These are phyloP conservation scores for Phyllachora maydis DNA, from an alignment of 2,329 filamentous ascomycete species.

Conservation along the genomic window DNA sequence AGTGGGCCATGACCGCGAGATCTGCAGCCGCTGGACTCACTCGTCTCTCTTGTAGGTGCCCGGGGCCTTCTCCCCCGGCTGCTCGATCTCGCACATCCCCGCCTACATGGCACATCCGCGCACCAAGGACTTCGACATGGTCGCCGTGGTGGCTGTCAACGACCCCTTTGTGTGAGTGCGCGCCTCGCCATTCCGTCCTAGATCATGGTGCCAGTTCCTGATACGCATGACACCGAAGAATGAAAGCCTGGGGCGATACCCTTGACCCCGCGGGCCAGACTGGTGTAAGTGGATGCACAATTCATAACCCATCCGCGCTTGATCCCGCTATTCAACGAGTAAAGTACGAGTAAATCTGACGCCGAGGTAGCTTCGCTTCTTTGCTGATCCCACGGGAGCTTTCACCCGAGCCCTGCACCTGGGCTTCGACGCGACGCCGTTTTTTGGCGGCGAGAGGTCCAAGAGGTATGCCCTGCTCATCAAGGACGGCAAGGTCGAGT, in stretches of 20 bases:
- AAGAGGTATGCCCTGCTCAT: conserved; percentile 77
- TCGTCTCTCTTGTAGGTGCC: no score
- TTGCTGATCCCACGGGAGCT: conserved; percentile 58
- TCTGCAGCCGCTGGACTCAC: no score
- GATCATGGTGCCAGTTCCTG: not conserved
- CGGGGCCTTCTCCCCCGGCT: conserved; percentile 46
- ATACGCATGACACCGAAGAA: conserved; percentile 24
- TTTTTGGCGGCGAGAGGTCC: conserved; percentile 67
- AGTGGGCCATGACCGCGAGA: no score
- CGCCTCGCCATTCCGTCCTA: no score
- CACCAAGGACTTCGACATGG: conserved; percentile 59
- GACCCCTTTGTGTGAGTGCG: conserved; percentile 72
- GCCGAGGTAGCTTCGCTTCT: conserved; percentile 55
- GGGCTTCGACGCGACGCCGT: conserved; percentile 54
- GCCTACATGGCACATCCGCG: conserved; percentile 67
- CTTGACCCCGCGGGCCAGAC: conserved; percentile 58
- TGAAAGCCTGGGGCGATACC: conserved; percentile 70
- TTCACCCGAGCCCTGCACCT: conserved; percentile 76
- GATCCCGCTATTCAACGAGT: not conserved
- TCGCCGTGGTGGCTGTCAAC: conserved; percentile 85
- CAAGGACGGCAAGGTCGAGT: conserved; percentile 68
- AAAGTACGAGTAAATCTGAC: no score
- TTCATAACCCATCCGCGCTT: no score
- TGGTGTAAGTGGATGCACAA: conserved; percentile 57
- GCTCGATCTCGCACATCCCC: conserved; percentile 52